Conservation (phyloP, 805 yeast genomes). For the Metschnikowia peoriensis region DNA sequence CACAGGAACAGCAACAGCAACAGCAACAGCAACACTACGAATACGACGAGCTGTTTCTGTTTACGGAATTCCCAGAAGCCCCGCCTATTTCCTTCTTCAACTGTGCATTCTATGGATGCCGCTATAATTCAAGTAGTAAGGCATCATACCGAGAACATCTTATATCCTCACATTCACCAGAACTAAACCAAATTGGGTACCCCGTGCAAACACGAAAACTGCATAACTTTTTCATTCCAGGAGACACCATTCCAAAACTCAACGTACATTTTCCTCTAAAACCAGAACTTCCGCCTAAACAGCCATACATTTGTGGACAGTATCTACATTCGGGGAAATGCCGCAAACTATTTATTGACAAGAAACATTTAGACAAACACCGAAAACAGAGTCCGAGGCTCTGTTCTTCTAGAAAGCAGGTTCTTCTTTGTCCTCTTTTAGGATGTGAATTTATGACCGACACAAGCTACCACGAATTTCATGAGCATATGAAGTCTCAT, state of each 20-base stretch:
- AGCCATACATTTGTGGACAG: constrained; percentile 7
- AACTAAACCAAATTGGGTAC: constrained; percentile 17
- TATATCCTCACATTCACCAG: constrained; percentile 8
- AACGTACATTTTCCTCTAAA: constrained; percentile 17
- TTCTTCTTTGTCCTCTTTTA: constrained; percentile 35
- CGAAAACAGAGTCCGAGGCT: constrained; percentile 10
- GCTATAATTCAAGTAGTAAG: constrained; percentile 6
- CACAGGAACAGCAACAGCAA: neutral
- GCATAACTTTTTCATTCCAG: constrained; percentile 5
- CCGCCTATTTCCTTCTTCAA: constrained; percentile 2
- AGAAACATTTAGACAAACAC: constrained; percentile 24
- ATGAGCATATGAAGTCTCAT: constrained; percentile 10
- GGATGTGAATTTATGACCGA: constrained; percentile 43
- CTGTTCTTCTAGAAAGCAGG: constrained; percentile 33
- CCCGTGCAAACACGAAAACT: constrained; percentile 8
- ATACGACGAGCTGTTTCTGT: constrained; percentile 11
- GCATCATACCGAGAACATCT: constrained; percentile 14
- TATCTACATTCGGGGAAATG: constrained; percentile 6
- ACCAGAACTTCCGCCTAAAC: constrained; percentile 8
- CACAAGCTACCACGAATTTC: constrained; percentile 16
- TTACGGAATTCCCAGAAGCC: constrained; percentile 5
- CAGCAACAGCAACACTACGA: neutral
- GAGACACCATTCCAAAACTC: constrained; percentile 14
- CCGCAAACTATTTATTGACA: constrained; percentile 11
- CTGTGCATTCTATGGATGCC: constrained; percentile 17